Evolutionary conservation across 225 moss, liverwort and hornwort species (phyloP).

Genomic region (Marchantia polymorpha): DNA sequence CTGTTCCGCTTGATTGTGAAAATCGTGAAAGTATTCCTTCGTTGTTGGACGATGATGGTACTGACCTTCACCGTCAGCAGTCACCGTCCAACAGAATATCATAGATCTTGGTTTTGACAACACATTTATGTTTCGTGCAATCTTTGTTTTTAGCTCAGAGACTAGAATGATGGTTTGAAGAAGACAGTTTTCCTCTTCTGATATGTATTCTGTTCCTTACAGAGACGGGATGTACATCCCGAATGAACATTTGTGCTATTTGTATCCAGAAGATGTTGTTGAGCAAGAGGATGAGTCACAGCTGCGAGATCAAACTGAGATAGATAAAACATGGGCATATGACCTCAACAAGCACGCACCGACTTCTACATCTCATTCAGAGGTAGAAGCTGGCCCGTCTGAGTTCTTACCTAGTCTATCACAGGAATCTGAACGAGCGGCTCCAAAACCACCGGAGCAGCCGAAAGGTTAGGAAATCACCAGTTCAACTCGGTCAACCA

Average conservation of each 20-base stretch:
- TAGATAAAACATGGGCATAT: conserved; percentile 4
- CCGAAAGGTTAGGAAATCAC: too few species aligned
- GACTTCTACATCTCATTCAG: background rate
- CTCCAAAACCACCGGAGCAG: conserved; percentile 3
- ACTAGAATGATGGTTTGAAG: too few species aligned
- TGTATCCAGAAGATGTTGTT: conserved; percentile 48
- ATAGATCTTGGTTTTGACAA: too few species aligned
- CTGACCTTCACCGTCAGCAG: too few species aligned
- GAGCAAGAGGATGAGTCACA: conserved; percentile 27
- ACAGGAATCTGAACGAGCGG: conserved; percentile 8
- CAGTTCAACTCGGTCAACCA: too few species aligned
- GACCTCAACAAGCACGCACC: background rate
- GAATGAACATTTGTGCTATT: conserved; percentile 47
- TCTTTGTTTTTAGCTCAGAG: too few species aligned
- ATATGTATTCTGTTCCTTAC: conserved; percentile 6
- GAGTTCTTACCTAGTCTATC: background rate
- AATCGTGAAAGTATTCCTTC: too few species aligned
- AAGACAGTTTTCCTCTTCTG: background rate
- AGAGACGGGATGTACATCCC: conserved; percentile 52
- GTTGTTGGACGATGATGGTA: too few species aligned
- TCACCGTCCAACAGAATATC: too few species aligned
- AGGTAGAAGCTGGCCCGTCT: background rate
- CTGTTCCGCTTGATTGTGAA: too few species aligned
- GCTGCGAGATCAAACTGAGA: conserved; percentile 10
- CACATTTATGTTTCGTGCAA: too few species aligned